Base-by-base conservation (phyloP, 331 rosid genomes). In the Dryas integrifolia region DNA sequence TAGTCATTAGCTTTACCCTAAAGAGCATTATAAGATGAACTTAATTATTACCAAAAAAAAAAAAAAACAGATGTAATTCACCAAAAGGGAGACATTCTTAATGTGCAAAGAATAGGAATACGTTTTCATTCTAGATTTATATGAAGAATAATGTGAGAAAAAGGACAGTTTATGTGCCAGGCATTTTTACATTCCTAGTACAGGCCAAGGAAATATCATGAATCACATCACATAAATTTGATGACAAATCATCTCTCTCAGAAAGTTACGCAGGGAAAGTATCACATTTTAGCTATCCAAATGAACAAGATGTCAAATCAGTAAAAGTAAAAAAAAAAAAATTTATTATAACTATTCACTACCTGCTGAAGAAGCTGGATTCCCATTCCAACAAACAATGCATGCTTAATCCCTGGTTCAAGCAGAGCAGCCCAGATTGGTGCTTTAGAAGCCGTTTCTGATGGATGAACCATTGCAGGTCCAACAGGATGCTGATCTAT, bases 341-440 rank as follows among this genome's bases (percentile, higher is more conserved):
- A 44, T 46, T 10, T 64, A 21, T 14, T 3, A 16, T 21, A 82
- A 81, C 62, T 43, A 84, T 16, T 44, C 13, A 62, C 58, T 85
- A 92, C 97, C 97, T 92, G 97, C 84, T 92, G 97, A 79, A 92
- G 97, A 58, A 92, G 4, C 83, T 92, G 97, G 73, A 92, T 92
- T 79, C 97, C 96, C n/a, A 89, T 67, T 73, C 97, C 97, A 71
- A 92, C 97, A 67, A 83, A 0, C 77, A 92, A 79, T 7, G 97
- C 97, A 69, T 88, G 92, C 78, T 89, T 89, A 75, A 92, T 86
- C 67, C 97, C 97, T 58, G 97, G 97, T 76, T 92, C 88, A 60
- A 77, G 88, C 62, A 92, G 92, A 74, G 90, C 92, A 58, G 83
- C 75, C 97, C 96, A 92, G 64, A 56, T 77, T 44, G 96, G 92